Percentiles rank a stretch among this genome's conserved stretches.
Evolutionary conservation across 208 protist genomes (phyloP).

Genomic region (Tritrichomonas foetus): DNA sequence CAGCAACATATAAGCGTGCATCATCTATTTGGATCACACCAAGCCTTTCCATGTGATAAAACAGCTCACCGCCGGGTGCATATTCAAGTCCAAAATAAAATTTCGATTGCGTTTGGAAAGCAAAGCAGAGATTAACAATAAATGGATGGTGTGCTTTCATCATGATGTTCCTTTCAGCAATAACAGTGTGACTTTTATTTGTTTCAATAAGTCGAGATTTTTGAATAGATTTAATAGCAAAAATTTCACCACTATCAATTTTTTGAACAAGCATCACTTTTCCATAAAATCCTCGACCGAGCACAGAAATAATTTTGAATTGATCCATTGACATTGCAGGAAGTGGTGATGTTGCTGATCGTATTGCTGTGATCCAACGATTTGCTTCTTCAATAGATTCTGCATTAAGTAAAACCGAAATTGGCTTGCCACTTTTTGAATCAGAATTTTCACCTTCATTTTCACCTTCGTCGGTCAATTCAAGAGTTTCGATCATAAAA

Average conservation of each 20-base stretch:
- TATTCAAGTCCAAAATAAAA: conserved; percentile 66
- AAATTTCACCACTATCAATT: conserved; percentile 59
- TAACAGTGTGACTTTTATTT: neutral
- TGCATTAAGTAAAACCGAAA: neutral
- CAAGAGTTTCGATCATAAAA: neutral
- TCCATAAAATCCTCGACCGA: conserved; percentile 66
- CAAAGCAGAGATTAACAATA: conserved; percentile 61
- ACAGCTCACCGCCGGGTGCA: conserved; percentile 66
- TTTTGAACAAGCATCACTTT: conserved; percentile 60
- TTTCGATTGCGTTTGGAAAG: conserved; percentile 62
- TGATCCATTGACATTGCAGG: conserved; percentile 50
- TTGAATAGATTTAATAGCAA: conserved; percentile 64
- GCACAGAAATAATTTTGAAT: conserved; percentile 63
- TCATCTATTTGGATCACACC: conserved; percentile 55
- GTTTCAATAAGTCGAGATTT: conserved; percentile 45
- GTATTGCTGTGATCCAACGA: neutral
- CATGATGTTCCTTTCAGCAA: conserved; percentile 62
- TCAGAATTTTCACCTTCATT: no score
- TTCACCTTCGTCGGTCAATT: no score
- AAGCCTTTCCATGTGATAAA: conserved; percentile 63
- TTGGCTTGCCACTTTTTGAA: neutral
- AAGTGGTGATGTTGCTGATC: neutral
- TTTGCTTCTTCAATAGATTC: neutral
- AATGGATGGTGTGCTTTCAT: conserved; percentile 59
- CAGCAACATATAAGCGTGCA: conserved; percentile 59